Evolutionary conservation across 768 basidiomycete genomes (phyloP).

Genomic region (Kwoniella shandongensis): DNA sequence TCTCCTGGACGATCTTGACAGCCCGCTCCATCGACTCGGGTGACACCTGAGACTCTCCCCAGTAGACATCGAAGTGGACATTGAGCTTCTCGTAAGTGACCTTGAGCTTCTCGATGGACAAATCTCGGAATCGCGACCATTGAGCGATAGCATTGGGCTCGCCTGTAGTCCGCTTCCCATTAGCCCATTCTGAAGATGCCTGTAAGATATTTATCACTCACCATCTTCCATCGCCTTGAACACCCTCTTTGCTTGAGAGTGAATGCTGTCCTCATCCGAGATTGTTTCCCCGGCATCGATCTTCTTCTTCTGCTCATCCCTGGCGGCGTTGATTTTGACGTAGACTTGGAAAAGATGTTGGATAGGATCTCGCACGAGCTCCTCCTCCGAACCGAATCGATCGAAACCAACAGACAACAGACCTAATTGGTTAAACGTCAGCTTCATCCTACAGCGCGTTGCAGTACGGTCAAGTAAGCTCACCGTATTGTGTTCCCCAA

Average conservation of each 20-base stretch:
- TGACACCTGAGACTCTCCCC: slow-evolving; percentile 71
- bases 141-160: slow-evolving; percentile 78
- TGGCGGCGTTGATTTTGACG: slow-evolving; percentile 85
- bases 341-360: slow-evolving; percentile 89
- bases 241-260: slow-evolving; percentile 57
- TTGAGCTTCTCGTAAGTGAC: slow-evolving; percentile 86
- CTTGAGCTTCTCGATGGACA: slow-evolving; percentile 85
- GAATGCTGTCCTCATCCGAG: slow-evolving; percentile 37
- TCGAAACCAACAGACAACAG: slow-evolving; percentile 87
- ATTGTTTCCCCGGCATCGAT: slow-evolving; percentile 39
- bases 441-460: background rate
- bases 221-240: slow-evolving; percentile 94
- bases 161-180: slow-evolving; percentile 51
- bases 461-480: slow-evolving; percentile 4
- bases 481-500: slow-evolving; percentile 91
- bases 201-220: slow-evolving; percentile 24
- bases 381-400: slow-evolving; percentile 82
- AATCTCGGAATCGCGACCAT: slow-evolving; percentile 89
- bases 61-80: slow-evolving; percentile 86
- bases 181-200: background rate
- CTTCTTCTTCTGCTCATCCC: slow-evolving; percentile 43
- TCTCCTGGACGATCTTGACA: slow-evolving; percentile 69
- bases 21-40: slow-evolving; percentile 67
- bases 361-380: slow-evolving; percentile 82
- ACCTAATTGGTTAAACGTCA: slow-evolving; percentile 60